These are phyloP conservation scores for Nannochloris sp. DNA, from an alignment of 139 green algal genomes.

Conservation along the genomic window DNA sequence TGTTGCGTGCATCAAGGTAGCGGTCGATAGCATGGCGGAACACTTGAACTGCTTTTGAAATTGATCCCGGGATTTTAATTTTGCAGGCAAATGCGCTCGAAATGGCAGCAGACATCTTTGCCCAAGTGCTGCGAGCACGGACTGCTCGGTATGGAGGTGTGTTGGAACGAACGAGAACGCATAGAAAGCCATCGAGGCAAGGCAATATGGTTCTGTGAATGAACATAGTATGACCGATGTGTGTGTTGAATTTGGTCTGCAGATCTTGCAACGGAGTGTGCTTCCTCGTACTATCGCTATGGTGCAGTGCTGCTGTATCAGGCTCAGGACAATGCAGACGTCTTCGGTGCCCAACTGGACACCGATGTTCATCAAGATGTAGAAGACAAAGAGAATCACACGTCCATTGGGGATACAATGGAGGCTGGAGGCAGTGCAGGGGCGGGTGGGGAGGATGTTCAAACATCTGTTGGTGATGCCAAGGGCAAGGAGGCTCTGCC, in stretches of 20 bases:
- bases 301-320: conserved; percentile 54
- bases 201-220: too few relatives aligned
- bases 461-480: conserved; percentile 11
- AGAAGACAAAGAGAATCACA: conserved; percentile 22
- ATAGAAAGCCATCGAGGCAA: background rate
- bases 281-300: conserved; percentile 56
- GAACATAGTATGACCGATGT: background rate
- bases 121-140: conserved; percentile 27
- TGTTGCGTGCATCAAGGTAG: conserved; percentile 24
- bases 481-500: conserved; percentile 26
- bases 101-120: conserved; percentile 38
- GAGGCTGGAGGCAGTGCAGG: conserved; percentile 1
- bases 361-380: conserved; percentile 2
- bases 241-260: conserved; percentile 1
- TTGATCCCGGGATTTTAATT: background rate
- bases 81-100: conserved; percentile 39
- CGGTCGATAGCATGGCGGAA: background rate
- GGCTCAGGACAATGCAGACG: conserved; percentile 49
- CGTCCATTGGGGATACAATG: background rate
- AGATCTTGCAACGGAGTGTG: conserved; percentile 42
- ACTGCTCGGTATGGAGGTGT: conserved; percentile 31
- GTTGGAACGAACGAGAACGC: background rate
- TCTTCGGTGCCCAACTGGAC: conserved; percentile 33
- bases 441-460: background rate
- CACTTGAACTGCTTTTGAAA: background rate